Evolutionary conservation across 345 rosid genomes (phyloP).

Genomic region (Syzygium aqueum): DNA sequence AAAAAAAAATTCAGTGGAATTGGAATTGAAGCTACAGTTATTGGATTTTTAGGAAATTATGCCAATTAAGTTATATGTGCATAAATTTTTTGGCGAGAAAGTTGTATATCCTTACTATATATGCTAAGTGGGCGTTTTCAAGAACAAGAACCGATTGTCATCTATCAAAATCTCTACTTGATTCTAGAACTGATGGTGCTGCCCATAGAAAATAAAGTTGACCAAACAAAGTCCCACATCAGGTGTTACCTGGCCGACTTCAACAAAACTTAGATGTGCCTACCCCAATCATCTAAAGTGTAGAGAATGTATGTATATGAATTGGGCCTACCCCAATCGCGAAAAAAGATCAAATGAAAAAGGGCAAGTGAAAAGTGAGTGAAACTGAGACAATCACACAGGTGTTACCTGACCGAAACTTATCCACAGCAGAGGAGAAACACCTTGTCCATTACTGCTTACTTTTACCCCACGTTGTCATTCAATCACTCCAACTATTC

Average conservation of each 20-base stretch:
- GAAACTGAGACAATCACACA: background rate
- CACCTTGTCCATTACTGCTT: background rate
- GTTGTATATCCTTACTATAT: background rate
- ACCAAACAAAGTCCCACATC: background rate
- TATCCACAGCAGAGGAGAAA: background rate
- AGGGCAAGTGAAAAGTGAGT: background rate
- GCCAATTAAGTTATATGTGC: background rate
- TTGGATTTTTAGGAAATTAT: too few species aligned
- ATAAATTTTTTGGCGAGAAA: background rate
- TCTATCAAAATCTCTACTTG: background rate
- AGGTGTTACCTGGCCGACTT: background rate
- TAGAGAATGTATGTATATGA: background rate
- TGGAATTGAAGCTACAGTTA: too few species aligned
- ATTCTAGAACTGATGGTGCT: accelerated
- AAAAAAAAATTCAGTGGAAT: too few species aligned
- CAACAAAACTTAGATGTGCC: background rate
- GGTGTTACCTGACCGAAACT: background rate
- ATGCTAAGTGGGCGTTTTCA: background rate
- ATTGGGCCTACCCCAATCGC: background rate
- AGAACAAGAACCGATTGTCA: background rate
- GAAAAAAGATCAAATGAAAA: background rate
- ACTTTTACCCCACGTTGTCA: conserved; percentile 7
- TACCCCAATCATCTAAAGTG: background rate
- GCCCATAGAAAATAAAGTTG: background rate
- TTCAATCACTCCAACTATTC: background rate